A percentile compares a stretch with the other conserved stretches of the same genome.
Conservation (phyloP, 805 yeast genomes). For the Saturnispora kantuleensis region DNA sequence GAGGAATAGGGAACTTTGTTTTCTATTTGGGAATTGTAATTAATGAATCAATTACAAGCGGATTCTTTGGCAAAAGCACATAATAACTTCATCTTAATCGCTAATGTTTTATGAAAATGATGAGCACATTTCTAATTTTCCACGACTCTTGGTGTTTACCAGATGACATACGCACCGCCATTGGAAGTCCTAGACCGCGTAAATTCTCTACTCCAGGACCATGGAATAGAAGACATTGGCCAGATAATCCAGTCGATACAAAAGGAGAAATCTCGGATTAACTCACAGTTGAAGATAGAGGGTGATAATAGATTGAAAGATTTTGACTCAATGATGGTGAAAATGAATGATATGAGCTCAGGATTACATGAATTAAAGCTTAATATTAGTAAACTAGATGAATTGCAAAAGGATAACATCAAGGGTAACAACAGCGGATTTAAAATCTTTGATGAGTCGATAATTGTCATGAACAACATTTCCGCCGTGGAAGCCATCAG, state of each 20-base stretch:
- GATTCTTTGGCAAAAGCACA: too few species aligned
- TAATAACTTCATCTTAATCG: background rate
- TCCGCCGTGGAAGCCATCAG: slow-evolving; percentile 58
- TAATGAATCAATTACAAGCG: too few species aligned
- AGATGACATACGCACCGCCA: slow-evolving; percentile 2
- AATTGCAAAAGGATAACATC: slow-evolving; percentile 33
- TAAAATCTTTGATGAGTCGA: slow-evolving; percentile 56
- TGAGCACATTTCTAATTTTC: too few species aligned
- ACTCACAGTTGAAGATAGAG: slow-evolving; percentile 61
- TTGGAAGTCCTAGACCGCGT: background rate
- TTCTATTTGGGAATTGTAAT: too few species aligned
- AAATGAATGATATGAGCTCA: slow-evolving; percentile 25
- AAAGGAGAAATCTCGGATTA: slow-evolving; percentile 68
- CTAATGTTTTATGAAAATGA: too few species aligned
- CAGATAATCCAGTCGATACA: slow-evolving; percentile 43
- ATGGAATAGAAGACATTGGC: slow-evolving; percentile 30
- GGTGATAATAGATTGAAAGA: slow-evolving; percentile 38
- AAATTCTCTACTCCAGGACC: background rate
- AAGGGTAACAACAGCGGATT: slow-evolving; percentile 54
- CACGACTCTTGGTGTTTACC: too few species aligned
- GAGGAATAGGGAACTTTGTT: too few species aligned
- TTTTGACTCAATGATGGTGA: slow-evolving; percentile 17
- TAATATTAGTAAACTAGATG: slow-evolving; percentile 22
- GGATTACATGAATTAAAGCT: slow-evolving; percentile 43
- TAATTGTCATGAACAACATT: slow-evolving; percentile 62